Base-by-base conservation (phyloP, 257 asterid genomes). In the Solanum raphanifolium region DNA sequence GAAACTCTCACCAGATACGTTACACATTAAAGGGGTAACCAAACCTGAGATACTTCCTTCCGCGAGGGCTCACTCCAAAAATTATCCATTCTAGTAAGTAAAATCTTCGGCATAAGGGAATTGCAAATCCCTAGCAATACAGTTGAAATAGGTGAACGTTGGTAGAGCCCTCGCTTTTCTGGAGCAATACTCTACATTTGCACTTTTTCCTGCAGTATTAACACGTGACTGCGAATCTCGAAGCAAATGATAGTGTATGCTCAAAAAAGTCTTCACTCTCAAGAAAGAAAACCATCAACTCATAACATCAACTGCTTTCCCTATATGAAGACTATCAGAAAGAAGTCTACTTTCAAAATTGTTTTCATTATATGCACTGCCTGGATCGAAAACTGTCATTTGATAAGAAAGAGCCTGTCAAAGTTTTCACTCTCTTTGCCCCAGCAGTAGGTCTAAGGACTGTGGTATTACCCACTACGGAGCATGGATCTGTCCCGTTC, bases 401-500 rank as follows among this genome's bases (percentile, higher is more conserved):
- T 1, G 98, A 94, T 60, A 96, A 84, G 88, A 96, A 96, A n/a
- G 55, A 86, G 78, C 90, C 89, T 8, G 92, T 87, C 43, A 96
- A 92, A n/a, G 88, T 93, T 90, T 95, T 97, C 65, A 95, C 90
- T 87, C 99, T 94, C 93, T 93, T 93, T 1, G 99, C 98, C 48
- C 98, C 99, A 2, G 86, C 87, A 7, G 95, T 92, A 72, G 98
- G 98, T 87, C 95, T 95, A 46, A 96, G 94, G 78, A 87, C 88
- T n/a, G 98, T 93, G 68, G 89, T 73, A 87, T 94, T 91, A 32
- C 98, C 99, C 83, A 91, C 94, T 41, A 89, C 87, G 0, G 91
- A 93, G 89, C 99, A 96, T 29, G 98, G 98, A 92, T 96, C 97
- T 0, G 96, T 91, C 72, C 98, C 97, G 6, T 96, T 95, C 85